phyloP scores from a whole-genome alignment of 2,329 filamentous ascomycete genomes.

The Pseudocercospora macadamiae region DNA sequence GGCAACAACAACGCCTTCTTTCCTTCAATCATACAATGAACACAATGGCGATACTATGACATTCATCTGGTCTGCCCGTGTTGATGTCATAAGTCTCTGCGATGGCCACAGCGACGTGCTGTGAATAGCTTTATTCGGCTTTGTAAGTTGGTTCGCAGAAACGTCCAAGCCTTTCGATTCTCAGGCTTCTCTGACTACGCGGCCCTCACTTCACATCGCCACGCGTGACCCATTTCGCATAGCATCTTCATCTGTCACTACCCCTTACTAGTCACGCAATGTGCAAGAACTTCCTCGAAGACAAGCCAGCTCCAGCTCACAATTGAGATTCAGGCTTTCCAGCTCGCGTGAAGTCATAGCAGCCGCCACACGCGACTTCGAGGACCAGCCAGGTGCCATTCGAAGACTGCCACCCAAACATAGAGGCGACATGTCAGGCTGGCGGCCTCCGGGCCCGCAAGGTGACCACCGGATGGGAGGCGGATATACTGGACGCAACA shows the following conservation, averaged over 20 bases:
- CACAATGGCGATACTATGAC: too few species aligned
- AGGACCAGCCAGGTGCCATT: too few species aligned
- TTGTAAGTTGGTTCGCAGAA: constrained; percentile 1
- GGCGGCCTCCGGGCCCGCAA: constrained; percentile 22
- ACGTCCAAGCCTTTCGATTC: constrained; percentile 7
- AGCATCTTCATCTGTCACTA: background rate
- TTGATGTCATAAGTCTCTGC: too few species aligned
- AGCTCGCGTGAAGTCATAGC: too few species aligned
- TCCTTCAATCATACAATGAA: too few species aligned
- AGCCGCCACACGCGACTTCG: too few species aligned
- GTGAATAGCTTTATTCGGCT: background rate
- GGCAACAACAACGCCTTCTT: too few species aligned
- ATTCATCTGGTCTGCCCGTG: too few species aligned
- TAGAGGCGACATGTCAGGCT: constrained; percentile 20
- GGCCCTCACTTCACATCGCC: background rate
- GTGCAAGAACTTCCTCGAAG: background rate
- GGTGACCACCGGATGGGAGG: constrained; percentile 22
- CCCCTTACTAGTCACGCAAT: background rate
- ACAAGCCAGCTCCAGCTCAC: background rate
- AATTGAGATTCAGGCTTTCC: too few species aligned
- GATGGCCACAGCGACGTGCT: background rate
- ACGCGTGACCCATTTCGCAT: constrained; percentile 1
- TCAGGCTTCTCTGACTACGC: constrained; percentile 4
- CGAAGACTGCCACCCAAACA: background rate
- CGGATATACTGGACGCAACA: constrained; percentile 30